Evolutionary conservation across 805 yeast genomes (phyloP), one percentile per base, ranked within the genome.

Genomic region (Lipomyces japonicus): DNA sequence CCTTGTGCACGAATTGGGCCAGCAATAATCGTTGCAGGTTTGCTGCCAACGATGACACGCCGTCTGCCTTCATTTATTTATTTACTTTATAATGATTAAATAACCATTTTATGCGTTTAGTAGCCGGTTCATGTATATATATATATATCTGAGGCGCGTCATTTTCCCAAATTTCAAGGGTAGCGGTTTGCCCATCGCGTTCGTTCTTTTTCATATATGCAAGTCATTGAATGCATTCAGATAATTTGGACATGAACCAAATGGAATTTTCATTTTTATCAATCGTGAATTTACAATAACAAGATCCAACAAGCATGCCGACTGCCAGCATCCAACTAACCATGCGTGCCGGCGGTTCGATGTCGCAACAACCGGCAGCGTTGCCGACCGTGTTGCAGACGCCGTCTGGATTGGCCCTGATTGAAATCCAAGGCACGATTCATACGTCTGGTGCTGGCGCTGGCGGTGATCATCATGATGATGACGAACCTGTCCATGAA

Each of bases 1-100:
- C 55, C 41, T 57, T 55, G 42, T 59, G 57, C 9, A 59, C 53
- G 22, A 49, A 50, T 41, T 59, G 62, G 18, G 60, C 62, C 34
- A 59, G 48, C 30, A 59, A 44, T 32, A 59, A 54, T 30, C 53
- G 44, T 35, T 59, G 61, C 5, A 57, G 48, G 32, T 26, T 36
- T 3, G 48, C 24, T 16, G 57, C 49, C 19, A 54, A 45, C 36
- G n/a, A n/a, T n/a, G n/a, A n/a, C n/a, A n/a, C n/a, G n/a, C n/a
- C n/a, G n/a, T n/a, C n/a, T n/a, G n/a, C n/a, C n/a, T n/a, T n/a
- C n/a, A n/a, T n/a, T n/a, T n/a, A n/a, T n/a, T n/a, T n/a, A n/a
- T n/a, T n/a, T n/a, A n/a, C n/a, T n/a, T n/a, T n/a, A n/a, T n/a
- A n/a, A n/a, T n/a, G n/a, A n/a, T n/a, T n/a, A n/a, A n/a, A n/a